Conservation (phyloP, 306 rosid genomes). For the Biancaea sappan region DNA sequence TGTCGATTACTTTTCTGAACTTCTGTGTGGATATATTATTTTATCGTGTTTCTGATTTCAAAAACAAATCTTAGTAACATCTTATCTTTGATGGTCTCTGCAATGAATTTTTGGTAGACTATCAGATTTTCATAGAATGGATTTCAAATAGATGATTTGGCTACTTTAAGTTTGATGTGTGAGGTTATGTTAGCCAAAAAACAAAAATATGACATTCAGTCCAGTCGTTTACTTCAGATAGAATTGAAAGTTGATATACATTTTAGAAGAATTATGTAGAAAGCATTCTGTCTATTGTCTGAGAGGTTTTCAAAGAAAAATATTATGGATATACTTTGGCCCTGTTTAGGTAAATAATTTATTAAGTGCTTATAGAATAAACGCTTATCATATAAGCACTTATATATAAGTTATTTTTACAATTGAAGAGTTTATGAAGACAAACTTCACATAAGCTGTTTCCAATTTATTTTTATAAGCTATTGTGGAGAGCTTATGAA, state of each 20-base stretch:
- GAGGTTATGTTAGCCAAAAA: too few relatives aligned
- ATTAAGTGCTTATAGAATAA: too few relatives aligned
- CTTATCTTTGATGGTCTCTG: neutral
- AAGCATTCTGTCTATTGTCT: conserved; percentile 1
- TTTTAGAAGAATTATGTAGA: neutral
- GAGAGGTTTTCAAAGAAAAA: conserved; percentile 9
- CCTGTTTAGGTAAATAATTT: too few relatives aligned
- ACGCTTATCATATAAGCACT: too few relatives aligned
- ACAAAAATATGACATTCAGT: neutral
- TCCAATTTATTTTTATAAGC: too few relatives aligned
- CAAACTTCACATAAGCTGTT: too few relatives aligned
- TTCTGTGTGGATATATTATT: neutral
- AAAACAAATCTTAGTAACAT: neutral
- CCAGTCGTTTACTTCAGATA: neutral
- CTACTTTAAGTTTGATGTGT: neutral
- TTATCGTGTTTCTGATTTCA: conserved; percentile 18
- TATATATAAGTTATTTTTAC: too few relatives aligned
- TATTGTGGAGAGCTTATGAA: too few relatives aligned
- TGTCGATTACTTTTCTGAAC: neutral
- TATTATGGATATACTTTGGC: conserved; percentile 13
- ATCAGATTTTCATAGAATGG: neutral
- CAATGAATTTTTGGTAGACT: neutral
- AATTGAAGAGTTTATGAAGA: too few relatives aligned
- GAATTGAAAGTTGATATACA: conserved; percentile 5
- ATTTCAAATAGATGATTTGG: neutral